Conservation (phyloP, 2,329 filamentous ascomycete species). For the Monilinia polystroma region DNA sequence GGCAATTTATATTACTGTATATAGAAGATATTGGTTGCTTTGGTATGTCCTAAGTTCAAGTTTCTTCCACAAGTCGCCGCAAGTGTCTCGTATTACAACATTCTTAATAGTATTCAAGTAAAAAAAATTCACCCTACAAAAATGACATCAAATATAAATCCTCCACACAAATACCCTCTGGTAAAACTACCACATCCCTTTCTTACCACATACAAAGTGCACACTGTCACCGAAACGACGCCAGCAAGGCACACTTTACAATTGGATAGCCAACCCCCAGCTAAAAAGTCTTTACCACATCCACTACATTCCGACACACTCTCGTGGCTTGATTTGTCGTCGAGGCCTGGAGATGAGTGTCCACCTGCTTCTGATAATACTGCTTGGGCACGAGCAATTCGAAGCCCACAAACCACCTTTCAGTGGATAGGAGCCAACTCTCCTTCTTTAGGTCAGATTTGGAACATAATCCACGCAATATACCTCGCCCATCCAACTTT, state of each 20-base stretch:
- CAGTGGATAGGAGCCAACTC: slow-evolving; percentile 39
- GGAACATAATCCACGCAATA: slow-evolving; percentile 44
- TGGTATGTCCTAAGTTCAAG: background rate
- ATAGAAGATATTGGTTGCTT: background rate
- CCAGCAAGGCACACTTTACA: slow-evolving; percentile 26
- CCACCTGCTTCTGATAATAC: slow-evolving; percentile 41
- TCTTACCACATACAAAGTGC: slow-evolving; percentile 31
- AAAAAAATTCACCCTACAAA: background rate
- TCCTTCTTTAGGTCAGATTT: slow-evolving; percentile 43
- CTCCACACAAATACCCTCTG: slow-evolving; percentile 27
- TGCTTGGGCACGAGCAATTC: slow-evolving; percentile 40
- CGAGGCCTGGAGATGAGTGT: slow-evolving; percentile 29
- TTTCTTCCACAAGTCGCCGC: background rate
- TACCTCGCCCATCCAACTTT: slow-evolving; percentile 39
- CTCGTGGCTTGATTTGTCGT: slow-evolving; percentile 36
- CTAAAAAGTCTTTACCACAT: slow-evolving; percentile 27
- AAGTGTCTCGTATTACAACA: background rate
- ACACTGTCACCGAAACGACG: slow-evolving; percentile 22
- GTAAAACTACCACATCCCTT: slow-evolving; percentile 31
- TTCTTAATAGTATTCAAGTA: background rate
- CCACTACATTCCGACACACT: slow-evolving; percentile 39
- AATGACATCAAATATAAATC: slow-evolving; percentile 2
- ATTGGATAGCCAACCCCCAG: slow-evolving; percentile 23
- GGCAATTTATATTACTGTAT: background rate
- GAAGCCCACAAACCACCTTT: slow-evolving; percentile 40